Conservation (phyloP, 2,329 filamentous ascomycete genomes). For the Hypomyces perniciosus region DNA sequence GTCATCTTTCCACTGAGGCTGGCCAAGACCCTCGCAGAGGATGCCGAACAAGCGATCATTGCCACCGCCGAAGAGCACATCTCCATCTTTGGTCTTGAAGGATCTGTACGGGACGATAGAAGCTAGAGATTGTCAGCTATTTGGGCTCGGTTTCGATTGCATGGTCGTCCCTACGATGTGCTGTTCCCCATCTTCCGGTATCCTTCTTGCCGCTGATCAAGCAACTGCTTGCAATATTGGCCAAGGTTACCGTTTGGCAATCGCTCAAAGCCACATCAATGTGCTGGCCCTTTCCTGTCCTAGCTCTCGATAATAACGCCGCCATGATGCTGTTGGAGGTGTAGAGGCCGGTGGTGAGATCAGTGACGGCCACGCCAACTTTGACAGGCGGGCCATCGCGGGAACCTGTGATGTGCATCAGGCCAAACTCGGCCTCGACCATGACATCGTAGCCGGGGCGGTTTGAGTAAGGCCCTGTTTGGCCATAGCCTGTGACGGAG, state of each 20-base stretch:
- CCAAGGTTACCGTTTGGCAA: constrained; percentile 87
- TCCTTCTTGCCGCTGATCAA: constrained; percentile 85
- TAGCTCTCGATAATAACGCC: constrained; percentile 69
- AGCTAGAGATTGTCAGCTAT: constrained; percentile 34
- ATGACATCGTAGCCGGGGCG: constrained; percentile 97
- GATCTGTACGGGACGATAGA: constrained; percentile 94
- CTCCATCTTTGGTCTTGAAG: constrained; percentile 68
- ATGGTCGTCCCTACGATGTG: constrained; percentile 62
- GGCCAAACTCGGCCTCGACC: constrained; percentile 95
- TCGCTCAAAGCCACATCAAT: constrained; percentile 89
- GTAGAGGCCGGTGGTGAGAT: constrained; percentile 91
- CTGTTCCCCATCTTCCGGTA: constrained; percentile 88
- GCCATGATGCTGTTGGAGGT: constrained; percentile 95
- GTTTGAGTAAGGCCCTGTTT: constrained; percentile 82
- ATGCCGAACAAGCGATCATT: constrained; percentile 65
- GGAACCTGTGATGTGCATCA: constrained; percentile 96
- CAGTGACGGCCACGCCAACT: constrained; percentile 94
- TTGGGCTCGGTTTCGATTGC: background rate
- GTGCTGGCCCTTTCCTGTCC: constrained; percentile 78
- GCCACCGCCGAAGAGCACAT: constrained; percentile 64
- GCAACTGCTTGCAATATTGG: constrained; percentile 92
- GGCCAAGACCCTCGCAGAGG: constrained; percentile 54
- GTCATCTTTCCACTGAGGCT: constrained; percentile 55
- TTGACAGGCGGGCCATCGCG: constrained; percentile 90
- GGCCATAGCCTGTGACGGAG: constrained; percentile 94